Conservation (phyloP, 2,329 filamentous ascomycete genomes). For the Periglandula ipomoeae region DNA sequence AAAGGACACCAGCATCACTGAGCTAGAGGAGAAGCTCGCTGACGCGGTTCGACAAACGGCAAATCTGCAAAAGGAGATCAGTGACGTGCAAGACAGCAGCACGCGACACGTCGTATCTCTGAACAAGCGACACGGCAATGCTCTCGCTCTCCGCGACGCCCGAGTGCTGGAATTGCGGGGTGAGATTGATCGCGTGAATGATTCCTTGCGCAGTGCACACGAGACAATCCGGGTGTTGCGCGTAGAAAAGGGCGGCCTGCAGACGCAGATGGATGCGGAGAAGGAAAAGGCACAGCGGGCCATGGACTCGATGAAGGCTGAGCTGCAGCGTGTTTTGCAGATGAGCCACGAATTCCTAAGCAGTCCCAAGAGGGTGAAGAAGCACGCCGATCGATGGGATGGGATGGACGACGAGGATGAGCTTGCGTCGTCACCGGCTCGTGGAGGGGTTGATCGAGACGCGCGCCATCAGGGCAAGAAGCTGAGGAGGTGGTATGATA, state of each 20-base stretch:
- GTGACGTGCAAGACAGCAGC: constrained; percentile 25
- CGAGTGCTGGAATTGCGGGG: constrained; percentile 37
- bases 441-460: constrained; percentile 11
- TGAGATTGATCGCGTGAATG: constrained; percentile 40
- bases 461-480: constrained; percentile 19
- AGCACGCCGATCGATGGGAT: background rate
- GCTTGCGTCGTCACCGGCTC: constrained; percentile 10
- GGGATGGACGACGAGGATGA: constrained; percentile 2
- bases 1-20: constrained; percentile 27
- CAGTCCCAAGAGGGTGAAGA: constrained; percentile 16
- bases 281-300: constrained; percentile 30
- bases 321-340: constrained; percentile 38
- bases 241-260: constrained; percentile 35
- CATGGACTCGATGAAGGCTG: constrained; percentile 40
- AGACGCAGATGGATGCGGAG: constrained; percentile 27
- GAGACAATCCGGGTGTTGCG: constrained; percentile 35
- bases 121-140: constrained; percentile 33
- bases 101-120: constrained; percentile 23
- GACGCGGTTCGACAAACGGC: constrained; percentile 29
- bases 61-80: constrained; percentile 29
- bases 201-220: constrained; percentile 36
- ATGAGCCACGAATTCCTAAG: constrained; percentile 37
- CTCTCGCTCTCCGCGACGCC: constrained; percentile 42
- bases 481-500: constrained; percentile 39
- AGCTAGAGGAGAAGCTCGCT: constrained; percentile 36